Evolutionary conservation across 1,284 basidiomycete genomes (phyloP), one percentile per base, ranked within the genome.

Genomic region (Pseudozyma tsukubaensis): DNA sequence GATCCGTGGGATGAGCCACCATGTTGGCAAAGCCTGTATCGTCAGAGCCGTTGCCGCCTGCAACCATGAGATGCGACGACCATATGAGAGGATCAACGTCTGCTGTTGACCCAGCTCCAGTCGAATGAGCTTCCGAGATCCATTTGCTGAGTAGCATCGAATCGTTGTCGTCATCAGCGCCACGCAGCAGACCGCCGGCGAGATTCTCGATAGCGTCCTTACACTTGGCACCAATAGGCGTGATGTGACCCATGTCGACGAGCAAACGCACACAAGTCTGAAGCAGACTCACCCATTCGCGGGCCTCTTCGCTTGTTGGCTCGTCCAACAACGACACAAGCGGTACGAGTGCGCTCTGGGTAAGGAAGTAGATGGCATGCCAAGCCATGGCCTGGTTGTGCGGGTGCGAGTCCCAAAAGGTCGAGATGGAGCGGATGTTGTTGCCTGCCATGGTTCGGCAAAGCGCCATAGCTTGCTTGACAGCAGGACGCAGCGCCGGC

Each of bases 331-430:
- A 35, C 59, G 72, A 75, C 13, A 75, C 64, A 18, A 75, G 64
- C 40, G 72, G 72, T 16, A 75, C 67, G 2, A 75, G 52, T 21
- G 72, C 72, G 51, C 72, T 75, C 58, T 75, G 72, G 3, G 72
- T 68, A 37, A 75, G 58, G 49, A 75, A 75, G 58, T 67, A 75
- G 64, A 70, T 67, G 16, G 72, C 67, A 45, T 75, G 72, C 72
- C 72, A 75, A 13, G 67, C 68, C 62, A 70, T 67, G 19, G 72
- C 72, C 64, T 75, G 72, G 56, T 75, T 75, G 64, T 71, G 72
- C 12, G 68, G 59, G 35, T 75, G 72, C 52, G 63, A 67, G 16
- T 71, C 68, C 72, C 72, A 75, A 57, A 71, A 71, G 35, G n/a
- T 42, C 3, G 72, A 63, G 68, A 75, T 75, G 50, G 72, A 75